Conservation (phyloP, 169 alveolate genomes). For the Cyclospora cayetanensis region DNA sequence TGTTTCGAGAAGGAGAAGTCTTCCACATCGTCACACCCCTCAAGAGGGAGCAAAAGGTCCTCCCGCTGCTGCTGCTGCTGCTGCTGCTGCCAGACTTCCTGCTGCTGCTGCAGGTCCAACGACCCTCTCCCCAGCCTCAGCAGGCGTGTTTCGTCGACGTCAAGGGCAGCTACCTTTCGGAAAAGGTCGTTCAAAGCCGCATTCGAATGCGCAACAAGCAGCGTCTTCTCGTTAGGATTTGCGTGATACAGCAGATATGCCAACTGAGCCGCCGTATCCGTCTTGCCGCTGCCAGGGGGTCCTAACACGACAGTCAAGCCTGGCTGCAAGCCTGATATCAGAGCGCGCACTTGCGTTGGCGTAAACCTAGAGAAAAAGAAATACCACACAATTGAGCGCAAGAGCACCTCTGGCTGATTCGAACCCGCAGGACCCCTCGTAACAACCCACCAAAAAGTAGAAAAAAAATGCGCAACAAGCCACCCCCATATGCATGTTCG, state of each 20-base stretch:
- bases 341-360: conserved; percentile 82
- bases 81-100: conserved; percentile 63
- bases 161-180: conserved; percentile 88
- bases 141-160: conserved; percentile 91
- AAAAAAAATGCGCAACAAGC: neutral
- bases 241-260: conserved; percentile 89
- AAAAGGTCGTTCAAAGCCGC: conserved; percentile 93
- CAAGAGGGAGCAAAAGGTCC: conserved; percentile 50
- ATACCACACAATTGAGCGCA: no score
- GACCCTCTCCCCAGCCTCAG: conserved; percentile 94
- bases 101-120: conserved; percentile 83
- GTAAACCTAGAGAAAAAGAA: conserved; percentile 73
- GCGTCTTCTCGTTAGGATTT: conserved; percentile 88
- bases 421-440: no score
- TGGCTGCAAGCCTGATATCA: conserved; percentile 89
- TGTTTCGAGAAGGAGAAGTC: conserved; percentile 83
- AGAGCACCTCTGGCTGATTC: no score
- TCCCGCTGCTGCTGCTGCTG: conserved; percentile 71
- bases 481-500: neutral
- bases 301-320: conserved; percentile 94
- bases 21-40: conserved; percentile 19
- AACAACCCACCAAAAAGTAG: neutral
- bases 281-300: conserved; percentile 95
- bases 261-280: conserved; percentile 93
- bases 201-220: conserved; percentile 81